These are phyloP conservation scores for Cotoneaster glaucophyllus DNA, from an alignment of 306 rosid genomes.

Conservation along the genomic window DNA sequence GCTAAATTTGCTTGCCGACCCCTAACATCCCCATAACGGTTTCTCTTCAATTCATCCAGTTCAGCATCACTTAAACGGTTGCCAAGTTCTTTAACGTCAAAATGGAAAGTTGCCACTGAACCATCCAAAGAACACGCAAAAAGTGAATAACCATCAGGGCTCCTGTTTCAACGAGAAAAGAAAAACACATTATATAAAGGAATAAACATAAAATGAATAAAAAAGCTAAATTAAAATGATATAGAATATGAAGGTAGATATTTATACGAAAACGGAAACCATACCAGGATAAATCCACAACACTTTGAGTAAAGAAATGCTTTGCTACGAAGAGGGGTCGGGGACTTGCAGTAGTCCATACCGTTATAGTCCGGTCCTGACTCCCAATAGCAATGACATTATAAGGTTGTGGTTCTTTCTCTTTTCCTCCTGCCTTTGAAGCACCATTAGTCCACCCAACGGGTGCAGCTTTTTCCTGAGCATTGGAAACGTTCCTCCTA, in stretches of 20 bases:
- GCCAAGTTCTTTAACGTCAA: conserved; percentile 89
- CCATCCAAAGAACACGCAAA: conserved; percentile 99
- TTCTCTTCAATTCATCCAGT: conserved; percentile 82
- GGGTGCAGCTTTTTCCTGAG: conserved; percentile 73
- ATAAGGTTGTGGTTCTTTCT: conserved; percentile 81
- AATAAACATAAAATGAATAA: neutral
- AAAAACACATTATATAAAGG: neutral
- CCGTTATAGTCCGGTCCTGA: conserved; percentile 94
- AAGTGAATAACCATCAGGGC: conserved; percentile 95
- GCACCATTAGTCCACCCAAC: conserved; percentile 89
- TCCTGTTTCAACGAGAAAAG: conserved; percentile 57
- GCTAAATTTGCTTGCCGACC: conserved; percentile 83
- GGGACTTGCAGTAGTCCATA: conserved; percentile 98
- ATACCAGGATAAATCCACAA: conserved; percentile 98
- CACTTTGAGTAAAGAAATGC: conserved; percentile 95
- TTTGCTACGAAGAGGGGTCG: conserved; percentile 99
- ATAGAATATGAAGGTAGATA: neutral
- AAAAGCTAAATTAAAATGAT: neutral
- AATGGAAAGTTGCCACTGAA: conserved; percentile 81
- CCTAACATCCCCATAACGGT: conserved; percentile 87
- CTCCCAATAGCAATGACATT: conserved; percentile 98
- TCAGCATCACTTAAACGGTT: conserved; percentile 68
- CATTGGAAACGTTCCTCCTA: conserved; percentile 50
- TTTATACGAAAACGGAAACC: conserved; percentile 7
- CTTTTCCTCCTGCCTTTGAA: conserved; percentile 71